Conservation (phyloP, 179 eudicot species). For the Vitellaria paradoxa region DNA sequence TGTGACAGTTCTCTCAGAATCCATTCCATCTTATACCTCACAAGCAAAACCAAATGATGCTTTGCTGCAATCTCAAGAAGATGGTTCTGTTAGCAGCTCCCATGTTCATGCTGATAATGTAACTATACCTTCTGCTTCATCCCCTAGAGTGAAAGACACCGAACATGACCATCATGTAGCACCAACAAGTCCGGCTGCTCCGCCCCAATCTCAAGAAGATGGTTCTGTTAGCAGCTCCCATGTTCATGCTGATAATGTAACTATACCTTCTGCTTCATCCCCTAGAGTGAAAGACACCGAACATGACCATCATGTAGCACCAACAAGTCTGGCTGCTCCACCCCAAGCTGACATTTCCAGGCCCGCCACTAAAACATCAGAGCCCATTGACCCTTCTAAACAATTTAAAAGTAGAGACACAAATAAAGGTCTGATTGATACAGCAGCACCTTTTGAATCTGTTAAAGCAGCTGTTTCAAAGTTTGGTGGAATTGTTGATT, state of each 20-base stretch:
- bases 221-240: slow-evolving; percentile 3
- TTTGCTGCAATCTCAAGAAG: slow-evolving; percentile 3
- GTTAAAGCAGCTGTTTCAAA: slow-evolving; percentile 95
- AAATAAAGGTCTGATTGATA: slow-evolving; percentile 57
- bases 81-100: background rate
- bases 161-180: slow-evolving; percentile 8
- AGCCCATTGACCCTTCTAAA: slow-evolving; percentile 18
- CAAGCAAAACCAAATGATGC: background rate
- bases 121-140: slow-evolving; percentile 8
- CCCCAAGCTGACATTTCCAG: slow-evolving; percentile 12
- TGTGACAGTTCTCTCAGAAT: background rate
- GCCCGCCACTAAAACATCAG: slow-evolving; percentile 1
- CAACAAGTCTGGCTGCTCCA: slow-evolving; percentile 6
- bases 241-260: background rate
- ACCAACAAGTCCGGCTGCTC: slow-evolving; percentile 10
- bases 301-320: slow-evolving; percentile 8
- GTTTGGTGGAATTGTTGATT: slow-evolving; percentile 96
- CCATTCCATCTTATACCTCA: background rate
- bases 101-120: slow-evolving; percentile 7
- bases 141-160: background rate
- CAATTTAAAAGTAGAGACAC: slow-evolving; percentile 28
- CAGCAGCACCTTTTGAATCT: slow-evolving; percentile 85
- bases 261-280: slow-evolving; percentile 13
- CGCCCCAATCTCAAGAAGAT: slow-evolving; percentile 4
- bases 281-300: background rate